Conservation (phyloP, 1,284 basidiomycete species). For the Melanopsichium pennsylvanicum region DNA sequence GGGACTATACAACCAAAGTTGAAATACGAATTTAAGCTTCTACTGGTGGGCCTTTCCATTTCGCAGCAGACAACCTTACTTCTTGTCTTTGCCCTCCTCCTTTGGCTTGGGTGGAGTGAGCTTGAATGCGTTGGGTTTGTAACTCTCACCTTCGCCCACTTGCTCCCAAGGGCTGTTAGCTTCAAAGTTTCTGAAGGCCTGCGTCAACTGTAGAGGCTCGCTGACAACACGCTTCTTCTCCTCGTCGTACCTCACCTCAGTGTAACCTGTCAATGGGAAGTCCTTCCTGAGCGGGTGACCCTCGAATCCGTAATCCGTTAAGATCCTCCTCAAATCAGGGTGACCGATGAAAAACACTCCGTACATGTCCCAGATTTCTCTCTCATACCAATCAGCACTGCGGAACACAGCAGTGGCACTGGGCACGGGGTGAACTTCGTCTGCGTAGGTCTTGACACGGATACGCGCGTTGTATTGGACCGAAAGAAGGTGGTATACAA, state of each 20-base stretch:
- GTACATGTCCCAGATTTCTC: conserved; percentile 97
- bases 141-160: conserved; percentile 82
- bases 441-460: conserved; percentile 96
- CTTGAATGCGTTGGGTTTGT: conserved; percentile 70
- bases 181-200: conserved; percentile 98
- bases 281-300: conserved; percentile 97
- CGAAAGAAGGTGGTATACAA: conserved; percentile 94
- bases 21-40: too few relatives aligned
- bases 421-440: conserved; percentile 92
- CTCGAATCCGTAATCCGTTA: conserved; percentile 99
- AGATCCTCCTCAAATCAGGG: conserved; percentile 93
- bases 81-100: conserved; percentile 65
- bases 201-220: conserved; percentile 95
- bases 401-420: conserved; percentile 81
- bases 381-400: conserved; percentile 98
- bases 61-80: too few relatives aligned
- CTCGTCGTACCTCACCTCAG: conserved; percentile 97
- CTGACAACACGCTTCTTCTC: conserved; percentile 98
- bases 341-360: conserved; percentile 97
- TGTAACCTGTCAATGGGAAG: conserved; percentile 96
- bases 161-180: conserved; percentile 87
- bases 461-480: conserved; percentile 78
- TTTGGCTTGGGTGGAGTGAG: conserved; percentile 67
- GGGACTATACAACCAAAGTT: too few relatives aligned
- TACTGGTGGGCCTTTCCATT: too few relatives aligned